phyloP scores from a whole-genome alignment of 1,284 basidiomycete genomes.

The Boletus nobilissimus region DNA sequence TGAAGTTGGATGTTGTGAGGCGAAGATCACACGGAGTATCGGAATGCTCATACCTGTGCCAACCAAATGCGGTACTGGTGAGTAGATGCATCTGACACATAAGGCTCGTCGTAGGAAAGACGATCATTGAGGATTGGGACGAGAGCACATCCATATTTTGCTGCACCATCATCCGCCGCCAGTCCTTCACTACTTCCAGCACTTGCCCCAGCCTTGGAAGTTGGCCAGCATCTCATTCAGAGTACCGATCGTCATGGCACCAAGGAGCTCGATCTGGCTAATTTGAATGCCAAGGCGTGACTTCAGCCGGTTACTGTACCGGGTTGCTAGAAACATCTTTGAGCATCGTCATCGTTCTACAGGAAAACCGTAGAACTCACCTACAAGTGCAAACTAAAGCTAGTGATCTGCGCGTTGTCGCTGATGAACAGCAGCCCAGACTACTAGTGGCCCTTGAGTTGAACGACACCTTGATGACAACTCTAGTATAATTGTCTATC shows the following conservation, averaged over 20 bases:
- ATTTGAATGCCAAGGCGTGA: slow-evolving; percentile 42
- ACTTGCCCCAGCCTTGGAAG: slow-evolving; percentile 28
- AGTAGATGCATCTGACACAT: slow-evolving; percentile 43
- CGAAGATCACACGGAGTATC: not conserved
- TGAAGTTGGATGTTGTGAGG: slow-evolving; percentile 3
- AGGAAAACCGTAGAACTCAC: slow-evolving; percentile 22
- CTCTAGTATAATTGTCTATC: slow-evolving; percentile 96
- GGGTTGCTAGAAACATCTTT: slow-evolving; percentile 31
- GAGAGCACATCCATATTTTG: slow-evolving; percentile 43
- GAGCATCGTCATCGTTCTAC: not conserved
- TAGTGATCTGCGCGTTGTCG: slow-evolving; percentile 45
- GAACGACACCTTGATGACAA: slow-evolving; percentile 98
- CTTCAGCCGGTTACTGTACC: slow-evolving; percentile 45
- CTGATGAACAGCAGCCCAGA: too few species aligned
- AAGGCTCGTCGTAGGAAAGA: slow-evolving; percentile 45
- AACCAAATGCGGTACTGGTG: slow-evolving; percentile 47
- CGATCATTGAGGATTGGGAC: slow-evolving; percentile 44
- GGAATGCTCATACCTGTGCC: slow-evolving; percentile 37
- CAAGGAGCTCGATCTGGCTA: slow-evolving; percentile 46
- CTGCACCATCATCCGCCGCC: slow-evolving; percentile 37
- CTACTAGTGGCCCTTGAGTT: too few species aligned
- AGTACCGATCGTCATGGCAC: slow-evolving; percentile 41
- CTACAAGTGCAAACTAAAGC: slow-evolving; percentile 47
- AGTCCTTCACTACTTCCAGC: slow-evolving; percentile 11
- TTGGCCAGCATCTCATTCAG: slow-evolving; percentile 42